Conservation (phyloP, 1,284 basidiomycete species). For the Sanguinoderma infundibulare region DNA sequence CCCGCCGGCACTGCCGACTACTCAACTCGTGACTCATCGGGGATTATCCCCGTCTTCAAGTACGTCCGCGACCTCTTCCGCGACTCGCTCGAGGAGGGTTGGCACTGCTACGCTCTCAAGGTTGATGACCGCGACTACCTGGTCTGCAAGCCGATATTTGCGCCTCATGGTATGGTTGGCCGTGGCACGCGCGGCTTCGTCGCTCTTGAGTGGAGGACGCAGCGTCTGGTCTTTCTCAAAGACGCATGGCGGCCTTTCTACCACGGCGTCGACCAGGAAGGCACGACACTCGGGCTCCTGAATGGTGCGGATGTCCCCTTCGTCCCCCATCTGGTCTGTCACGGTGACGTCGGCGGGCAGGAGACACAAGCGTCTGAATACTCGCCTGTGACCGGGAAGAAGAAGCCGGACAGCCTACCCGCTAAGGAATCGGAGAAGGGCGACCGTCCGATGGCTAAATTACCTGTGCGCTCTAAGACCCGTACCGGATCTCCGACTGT, state of each 20-base stretch:
- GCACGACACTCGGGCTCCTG: not conserved
- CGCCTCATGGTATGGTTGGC: not conserved
- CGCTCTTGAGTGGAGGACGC: constrained; percentile 1
- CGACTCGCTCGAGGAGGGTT: not conserved
- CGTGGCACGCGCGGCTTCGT: constrained; percentile 5
- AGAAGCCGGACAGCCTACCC: not conserved
- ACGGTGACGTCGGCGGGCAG: not conserved
- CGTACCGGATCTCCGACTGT: not conserved
- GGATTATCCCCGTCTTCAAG: not conserved
- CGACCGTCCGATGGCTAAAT: not conserved
- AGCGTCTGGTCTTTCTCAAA: constrained; percentile 9
- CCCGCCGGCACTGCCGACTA: not conserved
- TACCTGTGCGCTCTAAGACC: not conserved
- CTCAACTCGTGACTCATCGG: too few species aligned
- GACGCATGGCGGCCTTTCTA: constrained; percentile 2
- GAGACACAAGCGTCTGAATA: not conserved
- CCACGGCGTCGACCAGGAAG: not conserved
- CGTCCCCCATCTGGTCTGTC: not conserved
- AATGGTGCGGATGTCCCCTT: not conserved
- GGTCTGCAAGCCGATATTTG: not conserved
- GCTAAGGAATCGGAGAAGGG: not conserved
- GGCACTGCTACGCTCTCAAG: constrained; percentile 7
- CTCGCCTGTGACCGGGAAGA: not conserved
- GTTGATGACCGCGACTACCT: not conserved
- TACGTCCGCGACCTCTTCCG: constrained; percentile 14